Base-by-base conservation (phyloP, 1,284 basidiomycete species). In the Ceratobasidium sp. region DNA sequence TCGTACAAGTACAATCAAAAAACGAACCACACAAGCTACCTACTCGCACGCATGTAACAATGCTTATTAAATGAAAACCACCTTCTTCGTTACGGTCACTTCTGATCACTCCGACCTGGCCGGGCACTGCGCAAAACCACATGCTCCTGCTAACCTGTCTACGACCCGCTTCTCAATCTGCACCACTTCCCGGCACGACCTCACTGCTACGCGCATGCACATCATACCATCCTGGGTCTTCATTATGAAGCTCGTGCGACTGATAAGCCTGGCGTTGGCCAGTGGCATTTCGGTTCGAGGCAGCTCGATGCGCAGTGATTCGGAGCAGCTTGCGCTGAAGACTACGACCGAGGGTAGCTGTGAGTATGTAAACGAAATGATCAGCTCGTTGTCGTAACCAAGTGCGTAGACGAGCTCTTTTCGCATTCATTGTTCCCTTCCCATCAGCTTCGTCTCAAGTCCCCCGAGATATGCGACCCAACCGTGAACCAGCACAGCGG, bases 401-500 rank as follows among this genome's bases (percentile, higher is more conserved):
- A 33, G 3, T n/a, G n/a, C 7, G n/a, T 81, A 84, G 84, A 85
- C 82, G 85, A 87, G 76, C 81, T 84, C 61, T 83, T 90, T 58
- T 84, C 86, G 28, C 89, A 89, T 82, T 84, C 86, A 39, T 84
- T 85, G 15, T 88, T 88, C 83, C 88, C 88, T 13, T 80, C 84
- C 13, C 88, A 89, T 82, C 83, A 84, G 63, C 84, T 89, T n/a
- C 84, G 88, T 67, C 82, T 89, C 60, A 85, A 46, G 40, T 80
- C 84, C 71, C 84, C 84, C 39, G 83, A 82, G 56, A 79, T 89
- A 56, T 89, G 88, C 82, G 88, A 89, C 80, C 83, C 87, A 12
- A 83, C 83, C 49, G 86, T 87, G 79, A 85, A 87, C 79, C 86
- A 86, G 81, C 84, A 87, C 81, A 87, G 86, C 26, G 86, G 86